Percentiles rank a stretch among this genome's conserved stretches.
These are phyloP conservation scores for Solanum bulbocastanum DNA, from an alignment of 257 asterid genomes.

Conservation along the genomic window DNA sequence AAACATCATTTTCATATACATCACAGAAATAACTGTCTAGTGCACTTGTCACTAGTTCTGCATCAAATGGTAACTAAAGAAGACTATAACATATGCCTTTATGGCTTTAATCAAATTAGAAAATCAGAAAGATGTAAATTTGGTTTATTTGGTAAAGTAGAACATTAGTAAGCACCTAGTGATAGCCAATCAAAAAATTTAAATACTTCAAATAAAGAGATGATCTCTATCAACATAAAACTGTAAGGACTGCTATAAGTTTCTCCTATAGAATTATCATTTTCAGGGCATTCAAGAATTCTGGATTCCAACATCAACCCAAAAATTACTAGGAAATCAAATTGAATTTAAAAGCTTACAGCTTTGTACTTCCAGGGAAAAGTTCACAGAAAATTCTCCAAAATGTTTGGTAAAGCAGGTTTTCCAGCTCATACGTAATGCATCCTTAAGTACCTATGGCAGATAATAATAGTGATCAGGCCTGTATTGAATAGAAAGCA, in stretches of 20 bases:
- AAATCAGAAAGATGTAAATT: background rate
- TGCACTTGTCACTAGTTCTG: background rate
- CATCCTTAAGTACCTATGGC: slow-evolving; percentile 14
- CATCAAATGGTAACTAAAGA: background rate
- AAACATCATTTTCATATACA: background rate
- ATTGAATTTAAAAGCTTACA: slow-evolving; percentile 3
- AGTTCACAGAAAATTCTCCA: background rate
- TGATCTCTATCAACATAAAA: background rate
- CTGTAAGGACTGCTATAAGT: background rate
- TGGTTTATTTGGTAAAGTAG: background rate
- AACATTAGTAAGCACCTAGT: background rate
- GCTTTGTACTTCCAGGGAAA: background rate
- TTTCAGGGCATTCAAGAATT: background rate
- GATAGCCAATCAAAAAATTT: background rate
- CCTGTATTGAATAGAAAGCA: background rate
- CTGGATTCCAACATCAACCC: background rate
- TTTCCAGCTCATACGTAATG: background rate
- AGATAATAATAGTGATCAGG: background rate
- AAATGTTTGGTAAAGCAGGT: background rate
- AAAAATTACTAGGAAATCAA: background rate
- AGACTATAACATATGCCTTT: background rate
- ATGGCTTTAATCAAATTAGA: background rate
- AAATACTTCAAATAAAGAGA: background rate
- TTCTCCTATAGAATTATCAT: background rate
- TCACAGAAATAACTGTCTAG: background rate